Percentiles rank a stretch among this genome's conserved stretches.
Evolutionary conservation across 1,139 yeast species (phyloP).

Genomic region (Candida sp.): DNA sequence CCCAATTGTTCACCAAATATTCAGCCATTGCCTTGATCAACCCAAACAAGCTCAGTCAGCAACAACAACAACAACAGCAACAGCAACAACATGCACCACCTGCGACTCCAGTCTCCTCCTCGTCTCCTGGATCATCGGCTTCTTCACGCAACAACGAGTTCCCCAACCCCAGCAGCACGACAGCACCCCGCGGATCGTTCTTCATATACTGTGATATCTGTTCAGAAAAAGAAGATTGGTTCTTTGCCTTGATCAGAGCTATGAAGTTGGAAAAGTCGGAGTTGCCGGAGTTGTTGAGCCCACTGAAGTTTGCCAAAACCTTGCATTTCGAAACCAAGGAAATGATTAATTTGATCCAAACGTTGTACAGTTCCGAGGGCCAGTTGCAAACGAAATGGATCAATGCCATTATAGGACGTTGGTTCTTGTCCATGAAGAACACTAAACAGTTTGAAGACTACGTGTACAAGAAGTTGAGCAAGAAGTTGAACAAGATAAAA

Average conservation of each 20-base stretch:
- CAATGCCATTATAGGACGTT: conserved; percentile 82
- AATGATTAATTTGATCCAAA: conserved; percentile 74
- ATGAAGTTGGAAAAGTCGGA: conserved; percentile 45
- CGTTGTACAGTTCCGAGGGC: conserved; percentile 80
- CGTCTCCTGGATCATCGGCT: background rate
- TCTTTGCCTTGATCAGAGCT: conserved; percentile 78
- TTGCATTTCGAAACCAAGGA: conserved; percentile 73
- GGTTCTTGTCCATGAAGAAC: conserved; percentile 75
- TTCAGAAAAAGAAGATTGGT: conserved; percentile 90
- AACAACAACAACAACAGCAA: background rate
- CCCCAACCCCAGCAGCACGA: background rate
- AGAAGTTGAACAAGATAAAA: conserved; percentile 77
- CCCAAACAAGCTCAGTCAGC: conserved; percentile 8
- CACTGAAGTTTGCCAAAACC: conserved; percentile 65
- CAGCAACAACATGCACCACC: background rate
- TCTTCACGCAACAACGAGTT: background rate
- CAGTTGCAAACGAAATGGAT: conserved; percentile 89
- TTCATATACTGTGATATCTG: conserved; percentile 80
- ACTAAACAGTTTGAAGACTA: conserved; percentile 67
- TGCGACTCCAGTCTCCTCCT: background rate
- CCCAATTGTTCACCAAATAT: conserved; percentile 77
- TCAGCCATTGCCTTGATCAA: conserved; percentile 77
- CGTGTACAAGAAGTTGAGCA: conserved; percentile 62
- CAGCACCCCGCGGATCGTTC: conserved; percentile 61
- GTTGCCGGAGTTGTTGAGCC: conserved; percentile 23